Evolutionary conservation across 2,329 filamentous ascomycete genomes (phyloP).

Genomic region (Penicillium sp.): DNA sequence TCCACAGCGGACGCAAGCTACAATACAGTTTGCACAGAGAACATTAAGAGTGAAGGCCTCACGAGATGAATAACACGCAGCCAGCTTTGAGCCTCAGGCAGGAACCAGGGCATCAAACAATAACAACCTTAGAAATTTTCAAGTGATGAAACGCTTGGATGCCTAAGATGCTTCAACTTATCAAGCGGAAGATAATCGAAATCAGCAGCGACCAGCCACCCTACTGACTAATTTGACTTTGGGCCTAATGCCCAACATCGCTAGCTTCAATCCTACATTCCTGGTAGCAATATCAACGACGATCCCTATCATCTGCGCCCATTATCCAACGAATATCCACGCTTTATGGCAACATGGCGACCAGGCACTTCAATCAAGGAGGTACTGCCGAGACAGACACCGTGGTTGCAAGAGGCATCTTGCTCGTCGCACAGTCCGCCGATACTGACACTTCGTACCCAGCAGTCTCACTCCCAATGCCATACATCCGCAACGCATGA

Average conservation of each 20-base stretch:
- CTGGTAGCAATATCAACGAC: background rate
- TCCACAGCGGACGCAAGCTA: background rate
- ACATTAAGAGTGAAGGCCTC: too few species aligned
- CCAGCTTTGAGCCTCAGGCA: background rate
- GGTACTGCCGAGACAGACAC: conserved; percentile 20
- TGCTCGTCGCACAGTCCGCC: background rate
- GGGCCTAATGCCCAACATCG: conserved; percentile 19
- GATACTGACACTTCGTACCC: background rate
- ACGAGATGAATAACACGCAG: background rate
- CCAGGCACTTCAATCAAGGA: conserved; percentile 16
- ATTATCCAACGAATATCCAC: background rate
- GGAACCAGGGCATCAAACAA: background rate
- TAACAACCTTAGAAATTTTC: background rate
- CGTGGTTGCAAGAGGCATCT: conserved; percentile 14
- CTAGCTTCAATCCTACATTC: conserved; percentile 13
- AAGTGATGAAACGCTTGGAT: background rate
- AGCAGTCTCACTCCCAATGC: conserved; percentile 24
- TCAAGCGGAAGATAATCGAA: background rate
- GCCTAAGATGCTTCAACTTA: background rate
- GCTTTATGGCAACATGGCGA: background rate
- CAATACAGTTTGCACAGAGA: background rate
- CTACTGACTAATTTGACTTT: conserved; percentile 2
- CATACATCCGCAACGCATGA: conserved; percentile 29
- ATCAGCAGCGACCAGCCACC: background rate
- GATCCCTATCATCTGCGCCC: background rate